phyloP scores from a whole-genome alignment of 306 rosid genomes.

The Urtica urens region DNA sequence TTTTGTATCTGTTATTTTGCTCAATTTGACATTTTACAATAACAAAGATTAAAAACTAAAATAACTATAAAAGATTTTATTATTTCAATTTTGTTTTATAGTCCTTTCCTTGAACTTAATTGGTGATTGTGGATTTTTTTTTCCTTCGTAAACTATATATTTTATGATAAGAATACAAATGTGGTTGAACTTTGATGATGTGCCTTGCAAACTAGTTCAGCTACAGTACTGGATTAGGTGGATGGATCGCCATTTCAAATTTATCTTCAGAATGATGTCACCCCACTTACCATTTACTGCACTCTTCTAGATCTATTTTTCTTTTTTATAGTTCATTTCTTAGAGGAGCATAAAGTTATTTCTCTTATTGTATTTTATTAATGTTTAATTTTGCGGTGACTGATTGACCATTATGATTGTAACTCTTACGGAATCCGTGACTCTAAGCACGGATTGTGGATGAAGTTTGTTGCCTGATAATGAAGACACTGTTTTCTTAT shows the following conservation, averaged over 20 bases:
- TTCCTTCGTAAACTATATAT: too few species aligned
- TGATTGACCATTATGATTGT: constrained; percentile 26
- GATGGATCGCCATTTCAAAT: constrained; percentile 1
- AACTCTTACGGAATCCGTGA: constrained; percentile 34
- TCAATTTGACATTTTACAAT: too few species aligned
- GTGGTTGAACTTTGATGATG: constrained; percentile 12
- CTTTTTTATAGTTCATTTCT: background rate
- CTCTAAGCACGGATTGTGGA: constrained; percentile 35
- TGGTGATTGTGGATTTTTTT: constrained; percentile 9
- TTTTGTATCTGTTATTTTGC: too few species aligned
- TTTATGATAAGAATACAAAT: too few species aligned
- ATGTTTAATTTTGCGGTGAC: constrained; percentile 23
- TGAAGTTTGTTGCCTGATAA: constrained; percentile 30
- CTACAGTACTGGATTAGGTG: constrained; percentile 17
- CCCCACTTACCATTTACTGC: background rate
- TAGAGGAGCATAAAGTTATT: background rate
- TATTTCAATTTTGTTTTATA: background rate
- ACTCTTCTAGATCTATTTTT: background rate
- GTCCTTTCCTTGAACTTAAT: background rate
- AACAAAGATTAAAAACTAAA: too few species aligned
- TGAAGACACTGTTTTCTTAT: constrained; percentile 8
- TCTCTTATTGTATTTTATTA: constrained; percentile 4
- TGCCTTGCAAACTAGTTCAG: constrained; percentile 12
- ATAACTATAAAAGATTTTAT: too few species aligned
- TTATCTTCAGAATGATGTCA: constrained; percentile 14